Conservation (phyloP, 768 basidiomycete genomes). For the Tricholoma sp. region DNA sequence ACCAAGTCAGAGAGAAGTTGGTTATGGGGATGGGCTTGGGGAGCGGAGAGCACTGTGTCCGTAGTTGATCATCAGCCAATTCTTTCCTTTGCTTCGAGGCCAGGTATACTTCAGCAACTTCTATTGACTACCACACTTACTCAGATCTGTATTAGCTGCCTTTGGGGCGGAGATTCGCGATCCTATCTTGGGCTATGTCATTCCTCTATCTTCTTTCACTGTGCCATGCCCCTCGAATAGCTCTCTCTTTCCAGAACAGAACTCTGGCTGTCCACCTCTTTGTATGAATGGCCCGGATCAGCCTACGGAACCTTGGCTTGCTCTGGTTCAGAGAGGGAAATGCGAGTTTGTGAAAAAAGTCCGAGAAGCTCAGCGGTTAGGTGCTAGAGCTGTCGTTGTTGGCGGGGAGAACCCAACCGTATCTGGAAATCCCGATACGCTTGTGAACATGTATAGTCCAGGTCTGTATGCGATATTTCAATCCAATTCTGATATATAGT, state of each 20-base stretch:
- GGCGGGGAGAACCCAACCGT: slow-evolving; percentile 72
- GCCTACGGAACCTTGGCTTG: slow-evolving; percentile 83
- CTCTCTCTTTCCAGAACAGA: slow-evolving; percentile 24
- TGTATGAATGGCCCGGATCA: slow-evolving; percentile 51
- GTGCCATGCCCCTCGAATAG: slow-evolving; percentile 38
- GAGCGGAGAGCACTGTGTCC: slow-evolving; percentile 64
- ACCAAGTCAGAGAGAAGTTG: slow-evolving; percentile 50
- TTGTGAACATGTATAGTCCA: slow-evolving; percentile 92
- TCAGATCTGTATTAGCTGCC: slow-evolving; percentile 20
- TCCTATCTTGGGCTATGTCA: slow-evolving; percentile 65
- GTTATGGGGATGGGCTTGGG: slow-evolving; percentile 65
- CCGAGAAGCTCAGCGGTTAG: slow-evolving; percentile 62
- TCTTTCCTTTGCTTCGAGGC: slow-evolving; percentile 65
- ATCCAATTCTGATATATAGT: neutral
- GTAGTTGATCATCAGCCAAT: slow-evolving; percentile 72
- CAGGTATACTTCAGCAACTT: slow-evolving; percentile 28
- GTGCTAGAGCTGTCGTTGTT: slow-evolving; percentile 87
- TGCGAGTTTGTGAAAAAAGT: slow-evolving; percentile 93
- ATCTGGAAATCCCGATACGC: slow-evolving; percentile 64
- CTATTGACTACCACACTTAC: neutral
- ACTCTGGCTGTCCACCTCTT: slow-evolving; percentile 65
- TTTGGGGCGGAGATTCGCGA: slow-evolving; percentile 74
- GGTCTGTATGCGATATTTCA: slow-evolving; percentile 39
- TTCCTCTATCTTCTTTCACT: slow-evolving; percentile 65
- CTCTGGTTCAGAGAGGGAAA: slow-evolving; percentile 81